These are phyloP conservation scores for Phytophthora citrophthora DNA, from an alignment of 352 stramenopile genomes.

Conservation along the genomic window DNA sequence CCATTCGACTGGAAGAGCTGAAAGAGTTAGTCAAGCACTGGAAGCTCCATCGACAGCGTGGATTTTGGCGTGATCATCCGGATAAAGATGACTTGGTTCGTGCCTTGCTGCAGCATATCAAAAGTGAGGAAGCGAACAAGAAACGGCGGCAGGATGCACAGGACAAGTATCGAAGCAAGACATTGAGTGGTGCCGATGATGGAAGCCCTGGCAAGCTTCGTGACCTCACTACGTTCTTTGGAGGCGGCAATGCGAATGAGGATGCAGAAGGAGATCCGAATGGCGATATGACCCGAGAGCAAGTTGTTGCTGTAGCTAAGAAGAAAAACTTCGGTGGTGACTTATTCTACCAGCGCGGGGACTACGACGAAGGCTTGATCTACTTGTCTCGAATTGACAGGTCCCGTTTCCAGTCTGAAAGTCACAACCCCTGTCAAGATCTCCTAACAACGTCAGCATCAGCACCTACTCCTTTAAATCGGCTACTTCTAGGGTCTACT, in stretches of 20 bases:
- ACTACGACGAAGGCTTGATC: conserved; percentile 88
- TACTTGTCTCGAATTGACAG: conserved; percentile 86
- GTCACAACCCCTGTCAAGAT: conserved; percentile 60
- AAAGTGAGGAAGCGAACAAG: conserved; percentile 81
- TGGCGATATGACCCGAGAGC: conserved; percentile 28
- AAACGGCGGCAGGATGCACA: conserved; percentile 81
- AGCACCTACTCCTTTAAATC: conserved; percentile 51
- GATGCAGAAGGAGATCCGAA: conserved; percentile 14
- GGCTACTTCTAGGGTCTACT: conserved; percentile 41
- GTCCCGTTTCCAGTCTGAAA: conserved; percentile 64
- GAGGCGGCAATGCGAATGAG: conserved; percentile 7
- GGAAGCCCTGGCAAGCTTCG: conserved; percentile 48
- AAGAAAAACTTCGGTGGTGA: conserved; percentile 68
- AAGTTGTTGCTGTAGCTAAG: conserved; percentile 36
- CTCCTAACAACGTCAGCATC: conserved; percentile 52
- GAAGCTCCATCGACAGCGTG: conserved; percentile 89
- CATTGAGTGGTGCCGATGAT: conserved; percentile 21
- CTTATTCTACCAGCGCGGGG: conserved; percentile 85
- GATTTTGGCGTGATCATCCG: conserved; percentile 91
- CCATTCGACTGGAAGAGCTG: conserved; percentile 88
- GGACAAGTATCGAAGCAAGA: conserved; percentile 74
- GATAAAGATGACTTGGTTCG: conserved; percentile 91
- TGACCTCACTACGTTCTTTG: conserved; percentile 72
- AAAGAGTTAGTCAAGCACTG: conserved; percentile 93
- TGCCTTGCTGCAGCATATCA: conserved; percentile 86